Conservation (phyloP, 2,329 filamentous ascomycete species). For the Talaromyces amestolkiae region DNA sequence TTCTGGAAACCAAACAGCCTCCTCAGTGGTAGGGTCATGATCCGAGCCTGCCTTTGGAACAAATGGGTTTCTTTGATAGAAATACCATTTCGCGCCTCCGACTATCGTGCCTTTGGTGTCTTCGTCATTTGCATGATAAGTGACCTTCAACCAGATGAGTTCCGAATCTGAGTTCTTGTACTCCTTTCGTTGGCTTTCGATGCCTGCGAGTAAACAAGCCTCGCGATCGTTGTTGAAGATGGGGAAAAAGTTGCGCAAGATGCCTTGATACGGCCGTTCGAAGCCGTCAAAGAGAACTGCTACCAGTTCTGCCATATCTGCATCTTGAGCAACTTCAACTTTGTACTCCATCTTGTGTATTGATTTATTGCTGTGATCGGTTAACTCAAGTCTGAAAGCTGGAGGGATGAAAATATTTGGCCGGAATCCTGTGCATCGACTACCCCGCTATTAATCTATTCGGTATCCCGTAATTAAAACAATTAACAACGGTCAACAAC, state of each 20-base stretch:
- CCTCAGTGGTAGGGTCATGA: constrained; percentile 12
- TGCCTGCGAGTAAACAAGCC: constrained; percentile 2
- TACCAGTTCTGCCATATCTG: constrained; percentile 6
- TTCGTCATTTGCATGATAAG: not conserved
- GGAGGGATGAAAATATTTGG: not conserved
- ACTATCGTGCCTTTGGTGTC: constrained; percentile 3
- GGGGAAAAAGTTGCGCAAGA: constrained; percentile 14
- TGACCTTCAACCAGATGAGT: constrained; percentile 15
- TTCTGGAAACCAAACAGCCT: constrained; percentile 16
- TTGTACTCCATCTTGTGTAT: constrained; percentile 12
- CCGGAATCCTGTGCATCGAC: not conserved
- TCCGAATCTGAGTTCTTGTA: constrained; percentile 13
- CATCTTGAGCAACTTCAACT: constrained; percentile 14
- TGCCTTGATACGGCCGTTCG: constrained; percentile 14
- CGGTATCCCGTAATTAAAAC: not conserved
- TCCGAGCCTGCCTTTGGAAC: constrained; percentile 3
- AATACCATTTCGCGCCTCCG: constrained; percentile 15
- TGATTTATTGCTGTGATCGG: not conserved
- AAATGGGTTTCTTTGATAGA: constrained; percentile 13
- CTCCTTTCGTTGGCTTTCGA: constrained; percentile 2
- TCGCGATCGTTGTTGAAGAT: constrained; percentile 15
- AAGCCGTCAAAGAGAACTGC: not conserved
- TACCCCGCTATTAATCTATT: not conserved
- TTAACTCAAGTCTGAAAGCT: too few species aligned
- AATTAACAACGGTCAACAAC: not conserved